Conservation (phyloP, 164 flowering plant genomes). For the Houttuynia cordata region DNA sequence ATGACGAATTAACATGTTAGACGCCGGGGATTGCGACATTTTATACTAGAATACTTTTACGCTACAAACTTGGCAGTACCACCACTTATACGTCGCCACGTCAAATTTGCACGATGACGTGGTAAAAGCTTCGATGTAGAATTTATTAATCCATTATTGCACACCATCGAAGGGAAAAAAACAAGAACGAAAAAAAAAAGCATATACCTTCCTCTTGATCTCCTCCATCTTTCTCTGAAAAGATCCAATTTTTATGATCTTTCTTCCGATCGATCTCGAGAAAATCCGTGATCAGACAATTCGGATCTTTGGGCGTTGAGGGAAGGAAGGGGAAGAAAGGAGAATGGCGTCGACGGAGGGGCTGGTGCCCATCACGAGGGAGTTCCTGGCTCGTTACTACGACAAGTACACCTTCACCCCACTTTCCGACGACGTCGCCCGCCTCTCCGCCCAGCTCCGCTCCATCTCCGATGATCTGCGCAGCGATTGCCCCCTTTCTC, state of each 20-base stretch:
- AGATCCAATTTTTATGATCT: not conserved
- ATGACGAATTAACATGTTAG: too few species aligned
- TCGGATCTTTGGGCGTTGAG: not conserved
- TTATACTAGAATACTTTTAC: too few species aligned
- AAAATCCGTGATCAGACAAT: not conserved
- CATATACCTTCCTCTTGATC: too few species aligned
- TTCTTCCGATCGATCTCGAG: not conserved
- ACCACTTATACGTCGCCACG: too few species aligned
- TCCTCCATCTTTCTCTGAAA: not conserved
- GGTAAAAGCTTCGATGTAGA: too few species aligned
- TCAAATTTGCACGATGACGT: too few species aligned
- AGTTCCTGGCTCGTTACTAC: conserved; percentile 59
- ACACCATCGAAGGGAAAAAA: too few species aligned
- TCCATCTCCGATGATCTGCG: conserved; percentile 35
- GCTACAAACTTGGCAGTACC: too few species aligned
- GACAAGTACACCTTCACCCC: conserved; percentile 62
- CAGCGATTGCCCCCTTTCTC: conserved; percentile 24
- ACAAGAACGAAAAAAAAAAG: too few species aligned
- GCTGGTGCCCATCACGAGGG: conserved; percentile 81
- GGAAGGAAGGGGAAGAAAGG: too few species aligned
- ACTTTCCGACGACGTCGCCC: conserved; percentile 51
- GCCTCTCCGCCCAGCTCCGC: conserved; percentile 49
- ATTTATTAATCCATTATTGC: too few species aligned
- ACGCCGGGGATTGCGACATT: too few species aligned
- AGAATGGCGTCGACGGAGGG: conserved; percentile 81